Evolutionary conservation across 345 rosid species (phyloP).

Genomic region (Arabidopsis thaliana): TAIR10.1 NC_003071.7:15770501-15771000

Average conservation of each 20-base stretch:
- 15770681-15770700: slow-evolving; percentile 33
- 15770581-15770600: slow-evolving; percentile 22
- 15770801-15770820: slow-evolving; percentile 8
- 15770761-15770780: slow-evolving; percentile 13
- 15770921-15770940: too few relatives aligned
- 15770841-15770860: neutral
- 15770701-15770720: slow-evolving; percentile 22
- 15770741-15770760: slow-evolving; percentile 13
- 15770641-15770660: slow-evolving; percentile 21
- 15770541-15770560: slow-evolving; percentile 1
- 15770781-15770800: neutral
- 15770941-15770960: neutral
- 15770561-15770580: slow-evolving; percentile 35
- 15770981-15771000: neutral
- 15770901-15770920: neutral
- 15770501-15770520: neutral
- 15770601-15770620: slow-evolving; percentile 17
- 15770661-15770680: slow-evolving; percentile 27
- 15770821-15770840: neutral
- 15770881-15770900: neutral
- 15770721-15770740: slow-evolving; percentile 10
- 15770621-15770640: neutral
- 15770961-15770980: neutral
- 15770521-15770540: slow-evolving; percentile 25
- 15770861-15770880: neutral